These are phyloP conservation scores for Colletotrichum sp. DNA, from an alignment of 2,329 filamentous ascomycete genomes.

Conservation along the genomic window DNA sequence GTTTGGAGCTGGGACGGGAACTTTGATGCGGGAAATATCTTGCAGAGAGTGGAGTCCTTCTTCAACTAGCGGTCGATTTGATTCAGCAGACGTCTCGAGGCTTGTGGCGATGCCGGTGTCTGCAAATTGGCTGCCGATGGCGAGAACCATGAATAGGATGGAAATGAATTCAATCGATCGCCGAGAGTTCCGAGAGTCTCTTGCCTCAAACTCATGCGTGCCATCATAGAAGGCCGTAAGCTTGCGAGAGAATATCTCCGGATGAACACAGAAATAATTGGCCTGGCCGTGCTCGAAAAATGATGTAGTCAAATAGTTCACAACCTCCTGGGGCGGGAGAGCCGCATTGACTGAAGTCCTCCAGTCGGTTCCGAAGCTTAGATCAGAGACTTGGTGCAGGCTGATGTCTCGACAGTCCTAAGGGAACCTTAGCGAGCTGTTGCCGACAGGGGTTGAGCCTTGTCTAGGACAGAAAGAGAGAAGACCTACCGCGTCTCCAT, in stretches of 20 bases:
- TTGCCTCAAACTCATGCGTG: not conserved
- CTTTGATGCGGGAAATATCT: not conserved
- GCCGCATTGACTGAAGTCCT: not conserved
- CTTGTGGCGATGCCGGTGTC: not conserved
- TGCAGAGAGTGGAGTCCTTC: rapidly evolving
- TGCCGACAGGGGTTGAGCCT: not conserved
- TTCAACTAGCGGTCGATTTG: not conserved
- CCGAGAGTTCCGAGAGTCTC: not conserved
- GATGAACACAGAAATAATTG: not conserved
- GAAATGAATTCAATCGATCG: not conserved
- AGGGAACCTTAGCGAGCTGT: not conserved
- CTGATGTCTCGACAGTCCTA: not conserved
- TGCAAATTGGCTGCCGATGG: not conserved
- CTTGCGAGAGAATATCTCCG: not conserved
- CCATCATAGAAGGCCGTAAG: not conserved
- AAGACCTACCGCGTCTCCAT: not conserved
- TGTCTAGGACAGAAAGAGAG: too few species aligned
- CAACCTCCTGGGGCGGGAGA: not conserved
- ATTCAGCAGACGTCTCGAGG: not conserved
- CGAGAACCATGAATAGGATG: not conserved
- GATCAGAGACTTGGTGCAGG: not conserved
- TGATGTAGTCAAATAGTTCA: not conserved
- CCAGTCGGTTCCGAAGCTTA: not conserved
- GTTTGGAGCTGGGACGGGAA: not conserved
- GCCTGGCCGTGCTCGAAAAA: not conserved